Base-by-base conservation (phyloP, 2,329 filamentous ascomycete species). In the Pyricularia pennisetigena region DNA sequence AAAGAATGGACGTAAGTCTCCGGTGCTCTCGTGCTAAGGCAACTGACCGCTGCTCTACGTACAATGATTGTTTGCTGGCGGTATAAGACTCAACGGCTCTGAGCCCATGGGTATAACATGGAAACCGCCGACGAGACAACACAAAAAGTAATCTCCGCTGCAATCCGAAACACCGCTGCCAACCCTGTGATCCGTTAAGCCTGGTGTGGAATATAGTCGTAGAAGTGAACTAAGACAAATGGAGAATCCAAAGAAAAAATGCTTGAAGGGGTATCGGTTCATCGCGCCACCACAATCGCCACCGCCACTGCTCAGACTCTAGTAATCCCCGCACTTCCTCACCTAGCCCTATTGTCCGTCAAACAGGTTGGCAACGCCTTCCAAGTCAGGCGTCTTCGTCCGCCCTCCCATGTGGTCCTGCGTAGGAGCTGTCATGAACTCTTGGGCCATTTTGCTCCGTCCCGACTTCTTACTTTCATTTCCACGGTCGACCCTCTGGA, bases 391-490 rank as follows among this genome's bases (percentile, higher is more conserved):
- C 0, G 80, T 83, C 67, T 74, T 74, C 65, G 76, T 71, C n/a
- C 79, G 74, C 20, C 70, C 74, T 12, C 72, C 76, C 4, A 67
- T 65, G 59, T 20, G 63, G 66, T 64, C 68, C 26, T 30, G 61
- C 62, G 29, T 67, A n/a, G 78, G 71, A 10, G 80, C 77, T n/a
- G 81, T 88, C 86, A 90, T 87, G 72, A 90, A 90, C 69, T 86
- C 83, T 74, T 90, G 86, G 5, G 86, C 86, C 87, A 90, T 86
- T 75, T 85, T 85, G 71, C 83, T 86, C 41, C 85, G 79, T 6
- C 75, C 74, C 24, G 79, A 75, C 71, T 79, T 84, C 74, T 83
- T 84, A 54, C 41, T 54, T 4, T 54, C 41, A 10, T 54, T 54
- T n/a, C 41, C 41, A 54, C 41, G 41, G 10, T 69, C 65, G 0